These are phyloP conservation scores for Backusella liffmaniae DNA, from an alignment of 192 early-diverging fungal genomes.

Conservation along the genomic window DNA sequence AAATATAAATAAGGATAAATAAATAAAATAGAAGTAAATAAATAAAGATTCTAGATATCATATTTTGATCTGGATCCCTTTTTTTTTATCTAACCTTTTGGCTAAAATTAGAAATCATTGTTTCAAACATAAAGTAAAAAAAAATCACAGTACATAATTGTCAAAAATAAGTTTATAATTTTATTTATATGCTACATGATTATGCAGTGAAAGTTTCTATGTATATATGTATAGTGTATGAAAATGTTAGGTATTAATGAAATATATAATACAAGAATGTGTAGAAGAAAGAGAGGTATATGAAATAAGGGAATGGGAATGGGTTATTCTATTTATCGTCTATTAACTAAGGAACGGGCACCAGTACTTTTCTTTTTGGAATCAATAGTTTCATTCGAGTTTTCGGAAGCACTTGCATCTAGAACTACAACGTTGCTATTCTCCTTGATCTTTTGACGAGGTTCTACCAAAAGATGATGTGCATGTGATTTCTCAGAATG, in stretches of 20 bases:
- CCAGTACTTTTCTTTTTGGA: not conserved
- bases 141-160: not conserved
- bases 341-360: not conserved
- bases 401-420: conserved; percentile 5
- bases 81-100: not conserved
- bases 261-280: conserved; percentile 6
- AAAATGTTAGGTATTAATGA: not conserved
- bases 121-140: not conserved
- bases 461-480: conserved; percentile 35
- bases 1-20: not conserved
- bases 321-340: not conserved
- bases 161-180: not conserved
- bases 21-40: not conserved
- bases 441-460: conserved; percentile 10
- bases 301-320: not conserved
- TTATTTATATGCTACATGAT: not conserved
- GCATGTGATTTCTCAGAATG: conserved; percentile 16
- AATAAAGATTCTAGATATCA: not conserved
- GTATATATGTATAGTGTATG: not conserved
- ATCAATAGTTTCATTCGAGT: not conserved
- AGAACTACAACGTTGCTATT: conserved; percentile 19
- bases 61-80: not conserved
- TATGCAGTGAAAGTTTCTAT: not conserved
- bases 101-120: not conserved
- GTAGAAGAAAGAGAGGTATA: not conserved